These are phyloP conservation scores for Lumnitzera racemosa DNA, from an alignment of 345 rosid genomes.

Conservation along the genomic window DNA sequence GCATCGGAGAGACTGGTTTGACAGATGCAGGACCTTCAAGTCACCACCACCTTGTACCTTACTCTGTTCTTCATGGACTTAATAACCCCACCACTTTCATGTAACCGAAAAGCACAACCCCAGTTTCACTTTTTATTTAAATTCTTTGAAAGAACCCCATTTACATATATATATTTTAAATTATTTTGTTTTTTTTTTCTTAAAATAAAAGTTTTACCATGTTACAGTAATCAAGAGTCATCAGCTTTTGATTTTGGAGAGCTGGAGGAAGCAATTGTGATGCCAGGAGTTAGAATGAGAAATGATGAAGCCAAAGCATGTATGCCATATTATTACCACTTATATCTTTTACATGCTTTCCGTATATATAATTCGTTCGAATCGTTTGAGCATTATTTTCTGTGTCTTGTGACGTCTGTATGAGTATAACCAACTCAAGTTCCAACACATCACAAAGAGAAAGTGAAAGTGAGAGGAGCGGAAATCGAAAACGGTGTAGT, in stretches of 20 bases:
- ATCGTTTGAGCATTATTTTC: too few relatives aligned
- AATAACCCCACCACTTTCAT: slow-evolving; percentile 57
- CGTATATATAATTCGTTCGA: too few relatives aligned
- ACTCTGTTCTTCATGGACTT: slow-evolving; percentile 64
- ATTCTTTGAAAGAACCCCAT: background rate
- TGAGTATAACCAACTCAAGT: too few relatives aligned
- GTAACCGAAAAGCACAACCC: slow-evolving; percentile 24
- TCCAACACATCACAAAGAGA: too few relatives aligned
- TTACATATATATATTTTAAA: background rate
- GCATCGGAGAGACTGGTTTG: slow-evolving; percentile 65
- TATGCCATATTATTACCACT: slow-evolving; percentile 7
- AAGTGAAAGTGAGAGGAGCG: too few relatives aligned
- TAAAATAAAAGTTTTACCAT: too few relatives aligned
- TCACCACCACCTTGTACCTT: slow-evolving; percentile 47
- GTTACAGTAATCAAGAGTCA: slow-evolving; percentile 65
- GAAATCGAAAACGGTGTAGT: too few relatives aligned
- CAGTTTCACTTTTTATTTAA: background rate
- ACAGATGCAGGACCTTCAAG: slow-evolving; percentile 55
- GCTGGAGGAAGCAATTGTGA: slow-evolving; percentile 94
- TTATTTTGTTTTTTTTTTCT: background rate
- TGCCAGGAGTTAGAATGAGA: slow-evolving; percentile 75
- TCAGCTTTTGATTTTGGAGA: slow-evolving; percentile 91
- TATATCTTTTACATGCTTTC: too few relatives aligned
- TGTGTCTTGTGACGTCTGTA: too few relatives aligned
- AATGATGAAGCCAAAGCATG: slow-evolving; percentile 77